Percentiles rank a stretch among this genome's conserved stretches.
These are phyloP conservation scores for Colletotrichum sidae DNA, from an alignment of 2,329 filamentous ascomycete species.

Conservation along the genomic window DNA sequence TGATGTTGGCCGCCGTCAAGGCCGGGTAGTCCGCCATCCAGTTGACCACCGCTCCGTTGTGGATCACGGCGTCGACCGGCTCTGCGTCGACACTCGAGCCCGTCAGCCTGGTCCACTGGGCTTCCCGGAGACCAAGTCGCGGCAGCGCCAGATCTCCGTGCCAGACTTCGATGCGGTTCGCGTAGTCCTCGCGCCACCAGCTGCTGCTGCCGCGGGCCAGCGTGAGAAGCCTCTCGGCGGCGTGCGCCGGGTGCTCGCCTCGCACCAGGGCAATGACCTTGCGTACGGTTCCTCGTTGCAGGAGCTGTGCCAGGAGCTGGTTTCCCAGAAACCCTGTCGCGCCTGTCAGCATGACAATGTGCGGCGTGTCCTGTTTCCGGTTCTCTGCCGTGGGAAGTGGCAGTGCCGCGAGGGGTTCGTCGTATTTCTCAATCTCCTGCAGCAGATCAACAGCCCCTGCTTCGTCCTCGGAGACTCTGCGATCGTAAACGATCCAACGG, in stretches of 20 bases:
- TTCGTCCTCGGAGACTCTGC: background rate
- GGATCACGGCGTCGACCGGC: conserved; percentile 20
- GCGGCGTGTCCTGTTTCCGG: background rate
- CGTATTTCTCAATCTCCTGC: conserved; percentile 19
- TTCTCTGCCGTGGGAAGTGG: background rate
- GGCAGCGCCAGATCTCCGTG: conserved; percentile 23
- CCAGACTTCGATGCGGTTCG: conserved; percentile 27
- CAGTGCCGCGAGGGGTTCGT: conserved; percentile 2
- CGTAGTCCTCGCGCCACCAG: conserved; percentile 37
- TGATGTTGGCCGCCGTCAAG: conserved; percentile 17
- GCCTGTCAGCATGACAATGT: conserved; percentile 30
- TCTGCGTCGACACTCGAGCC: conserved; percentile 8
- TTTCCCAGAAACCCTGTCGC: conserved; percentile 37
- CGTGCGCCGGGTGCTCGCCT: conserved; percentile 23
- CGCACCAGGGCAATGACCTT: conserved; percentile 32
- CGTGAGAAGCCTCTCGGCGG: conserved; percentile 32
- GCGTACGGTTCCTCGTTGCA: background rate
- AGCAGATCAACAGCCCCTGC: conserved; percentile 4
- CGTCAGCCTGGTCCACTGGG: conserved; percentile 17
- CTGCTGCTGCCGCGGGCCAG: conserved; percentile 25
- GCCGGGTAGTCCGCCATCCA: conserved; percentile 29
- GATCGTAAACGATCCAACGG: conserved; percentile 12
- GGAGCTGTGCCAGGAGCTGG: conserved; percentile 31
- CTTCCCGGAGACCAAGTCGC: conserved; percentile 12
- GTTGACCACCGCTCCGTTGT: conserved; percentile 34